Evolutionary conservation across 495 filamentous ascomycete species (phyloP), one percentile per base, ranked within the genome.

Genomic region (Hypoxylon perforatum): DNA sequence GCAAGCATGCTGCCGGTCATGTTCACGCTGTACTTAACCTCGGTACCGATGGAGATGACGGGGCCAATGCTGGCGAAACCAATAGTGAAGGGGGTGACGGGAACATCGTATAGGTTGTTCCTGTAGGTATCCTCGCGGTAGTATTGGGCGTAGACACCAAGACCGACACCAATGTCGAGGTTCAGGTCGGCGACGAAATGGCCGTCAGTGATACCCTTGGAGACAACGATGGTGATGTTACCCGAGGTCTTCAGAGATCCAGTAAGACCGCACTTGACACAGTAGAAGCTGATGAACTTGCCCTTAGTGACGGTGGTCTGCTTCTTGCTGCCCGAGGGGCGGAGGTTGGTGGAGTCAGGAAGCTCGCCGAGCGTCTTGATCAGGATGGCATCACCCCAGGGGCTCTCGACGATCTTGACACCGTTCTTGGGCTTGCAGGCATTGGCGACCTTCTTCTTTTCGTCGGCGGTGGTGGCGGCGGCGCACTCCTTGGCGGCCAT

Each of bases 211-310:
- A 62, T 62, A 23, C 59, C 59, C 12, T 55, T 46, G n/a, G 28
- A 46, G 5, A 44, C 25, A 4, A 21, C 47, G 18, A 62, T 46
- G 11, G 59, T 62, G 49, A 62, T 47, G 23, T 62, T 62, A 35
- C 59, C 59, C 4, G 46, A 46, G 1, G 59, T 52, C 38, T 47
- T 62, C 36, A 62, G n/a, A 1, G 38, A 52, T 4, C 59, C 59
- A 0, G 48, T 55, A 44, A 62, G 48, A 36, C 59, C 59, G 38
- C 59, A 62, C 46, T 62, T 52, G 59, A 62, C 59, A 46, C 59
- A 62, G 49, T 62, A 62, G 35, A 62, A 53, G 49, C 51, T 62
- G 59, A 62, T 50, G 39, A 62, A 62, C 14, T 45, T 45, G 28
- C 47, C 39, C n/a, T 50, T 52, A 25, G 17, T 52, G 10, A 62